Evolutionary conservation across 1,139 yeast species (phyloP), one percentile per base, ranked within the genome.

Genomic region (Pichia sp.): DNA sequence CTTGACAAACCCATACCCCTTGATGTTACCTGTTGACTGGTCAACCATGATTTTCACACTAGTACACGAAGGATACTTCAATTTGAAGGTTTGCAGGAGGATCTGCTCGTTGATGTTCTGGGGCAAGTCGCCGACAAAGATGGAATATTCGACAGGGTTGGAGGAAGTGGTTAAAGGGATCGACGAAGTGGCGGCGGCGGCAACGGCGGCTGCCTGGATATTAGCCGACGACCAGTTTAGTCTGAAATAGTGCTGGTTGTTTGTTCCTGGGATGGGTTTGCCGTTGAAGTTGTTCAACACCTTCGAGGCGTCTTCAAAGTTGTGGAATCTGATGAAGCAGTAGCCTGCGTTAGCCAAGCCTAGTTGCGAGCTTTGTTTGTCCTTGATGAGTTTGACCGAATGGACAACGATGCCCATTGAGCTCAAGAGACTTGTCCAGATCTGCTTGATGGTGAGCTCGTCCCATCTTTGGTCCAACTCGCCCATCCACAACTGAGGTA

Each of bases 91-190:
- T 39, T 85, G 84, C 45, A 82, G 69, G 50, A 85, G 65, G 57
- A 81, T 83, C 18, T 85, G 83, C 58, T 85, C 91, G 4, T 85
- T 83, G 19, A 87, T 83, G 20, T 80, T 77, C 18, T 87, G 88
- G 2, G 88, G 80, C 53, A 85, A 68, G 63, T 85, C 91, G 37
- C 93, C 93, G n/a, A 85, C 91, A 68, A 85, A 85, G 34, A 85
- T 67, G 1, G 90, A 81, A 56, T 62, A 79, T 57, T 82, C 88
- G 9, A 40, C 34, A 15, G 48, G 48, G 24, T 38, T 42, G 8
- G 50, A 18, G 6, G 40, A 20, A 0, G 48, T 31, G 4, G 49
- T 15, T 33, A 51, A 27, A 14, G 56, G 40, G 10, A 44, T 42
- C 15, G 44, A 44, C 17, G 33, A 49, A 9, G 48, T 34, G 21